A percentile compares a stretch with the other conserved stretches of the same genome.
Conservation (phyloP, 169 alveolate genomes). For the Babesia ovis region DNA sequence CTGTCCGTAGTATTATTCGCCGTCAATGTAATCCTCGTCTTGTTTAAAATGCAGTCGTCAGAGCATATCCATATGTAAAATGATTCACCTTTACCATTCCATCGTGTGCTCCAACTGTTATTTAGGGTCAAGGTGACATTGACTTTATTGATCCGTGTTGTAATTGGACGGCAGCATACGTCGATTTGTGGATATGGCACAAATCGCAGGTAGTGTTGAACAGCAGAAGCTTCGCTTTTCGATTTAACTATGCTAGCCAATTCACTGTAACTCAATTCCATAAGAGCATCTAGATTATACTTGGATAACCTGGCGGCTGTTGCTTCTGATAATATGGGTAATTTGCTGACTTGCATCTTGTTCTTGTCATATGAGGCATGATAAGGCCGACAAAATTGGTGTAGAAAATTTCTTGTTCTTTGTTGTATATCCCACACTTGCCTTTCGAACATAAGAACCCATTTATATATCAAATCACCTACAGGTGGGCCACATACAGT, state of each 20-base stretch:
- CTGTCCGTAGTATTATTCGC: not conserved
- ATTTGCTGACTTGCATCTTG: constrained; percentile 31
- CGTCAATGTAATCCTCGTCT: constrained; percentile 27
- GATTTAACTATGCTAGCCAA: constrained; percentile 61
- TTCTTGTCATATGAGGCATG: constrained; percentile 25
- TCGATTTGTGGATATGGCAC: constrained; percentile 85
- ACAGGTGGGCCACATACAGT: constrained; percentile 75
- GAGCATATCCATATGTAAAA: constrained; percentile 67
- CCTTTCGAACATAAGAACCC: constrained; percentile 77
- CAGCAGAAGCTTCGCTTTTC: constrained; percentile 61
- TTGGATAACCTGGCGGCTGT: constrained; percentile 51
- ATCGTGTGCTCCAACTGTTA: constrained; percentile 87
- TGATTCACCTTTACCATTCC: constrained; percentile 83
- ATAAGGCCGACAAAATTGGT: constrained; percentile 78
- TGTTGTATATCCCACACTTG: constrained; percentile 82
- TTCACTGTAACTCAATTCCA: constrained; percentile 56
- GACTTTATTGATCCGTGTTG: constrained; percentile 83
- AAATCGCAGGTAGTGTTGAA: constrained; percentile 71
- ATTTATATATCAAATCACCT: constrained; percentile 79
- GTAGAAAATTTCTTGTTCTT: constrained; percentile 75
- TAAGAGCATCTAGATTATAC: constrained; percentile 65
- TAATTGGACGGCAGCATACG: constrained; percentile 80
- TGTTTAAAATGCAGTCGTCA: constrained; percentile 18
- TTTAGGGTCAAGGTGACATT: constrained; percentile 78
- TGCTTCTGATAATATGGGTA: constrained; percentile 49